Evolutionary conservation across 164 flowering plant genomes (phyloP).

Genomic region (Santalum album): DNA sequence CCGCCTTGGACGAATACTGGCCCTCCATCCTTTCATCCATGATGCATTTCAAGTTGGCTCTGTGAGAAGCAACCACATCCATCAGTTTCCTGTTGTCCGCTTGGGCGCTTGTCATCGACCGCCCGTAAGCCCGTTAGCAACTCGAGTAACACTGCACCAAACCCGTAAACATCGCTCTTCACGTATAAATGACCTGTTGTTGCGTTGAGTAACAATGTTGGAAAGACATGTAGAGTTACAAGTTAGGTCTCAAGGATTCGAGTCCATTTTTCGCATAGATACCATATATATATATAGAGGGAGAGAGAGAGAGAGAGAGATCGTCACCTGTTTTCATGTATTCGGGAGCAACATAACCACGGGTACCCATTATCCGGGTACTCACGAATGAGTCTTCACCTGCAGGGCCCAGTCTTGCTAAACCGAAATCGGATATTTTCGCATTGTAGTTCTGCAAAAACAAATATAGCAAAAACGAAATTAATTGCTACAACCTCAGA

Average conservation of each 20-base stretch:
- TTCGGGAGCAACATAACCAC: constrained; percentile 51
- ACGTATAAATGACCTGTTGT: constrained; percentile 42
- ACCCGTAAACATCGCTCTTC: constrained; percentile 51
- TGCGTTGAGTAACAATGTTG: neutral
- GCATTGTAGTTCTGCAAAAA: constrained; percentile 32
- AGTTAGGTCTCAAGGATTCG: neutral
- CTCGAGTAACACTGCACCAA: constrained; percentile 46
- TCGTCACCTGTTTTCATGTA: constrained; percentile 34
- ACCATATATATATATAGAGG: no score
- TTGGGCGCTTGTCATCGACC: constrained; percentile 27
- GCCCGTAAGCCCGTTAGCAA: constrained; percentile 44
- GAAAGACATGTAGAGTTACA: neutral
- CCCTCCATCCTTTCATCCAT: constrained; percentile 37
- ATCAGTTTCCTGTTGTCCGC: constrained; percentile 26
- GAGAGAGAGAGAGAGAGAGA: neutral
- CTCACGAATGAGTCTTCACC: constrained; percentile 36
- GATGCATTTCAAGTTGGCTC: constrained; percentile 25
- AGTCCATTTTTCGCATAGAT: no score
- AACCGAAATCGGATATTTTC: constrained; percentile 49
- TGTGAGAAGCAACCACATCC: constrained; percentile 30
- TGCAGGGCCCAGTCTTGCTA: constrained; percentile 45
- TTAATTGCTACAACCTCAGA: neutral
- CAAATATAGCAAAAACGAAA: neutral
- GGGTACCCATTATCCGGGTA: constrained; percentile 46
- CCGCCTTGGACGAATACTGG: constrained; percentile 34